Evolutionary conservation across 2,329 filamentous ascomycete species (phyloP).

Genomic region (Aspergillus novofumigatus): DNA sequence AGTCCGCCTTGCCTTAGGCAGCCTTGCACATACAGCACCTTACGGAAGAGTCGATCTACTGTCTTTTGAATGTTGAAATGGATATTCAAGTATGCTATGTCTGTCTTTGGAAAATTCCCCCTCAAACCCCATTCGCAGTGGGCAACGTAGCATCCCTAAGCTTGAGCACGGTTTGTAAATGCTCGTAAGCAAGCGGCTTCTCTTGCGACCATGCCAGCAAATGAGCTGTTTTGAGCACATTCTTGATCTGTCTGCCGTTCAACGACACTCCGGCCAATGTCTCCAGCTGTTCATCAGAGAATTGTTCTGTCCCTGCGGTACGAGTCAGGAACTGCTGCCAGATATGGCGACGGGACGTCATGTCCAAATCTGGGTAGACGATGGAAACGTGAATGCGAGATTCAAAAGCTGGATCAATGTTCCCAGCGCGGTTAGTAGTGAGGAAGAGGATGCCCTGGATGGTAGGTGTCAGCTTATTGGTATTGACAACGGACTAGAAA

Average conservation of each 20-base stretch:
- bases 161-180: conserved; percentile 18
- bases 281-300: conserved; percentile 22
- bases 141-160: conserved; percentile 2
- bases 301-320: conserved; percentile 12
- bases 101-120: not conserved
- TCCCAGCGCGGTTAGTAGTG: conserved; percentile 43
- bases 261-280: conserved; percentile 18
- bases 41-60: not conserved
- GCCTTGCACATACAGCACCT: no score
- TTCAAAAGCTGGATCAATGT: conserved; percentile 45
- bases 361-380: conserved; percentile 39
- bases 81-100: not conserved
- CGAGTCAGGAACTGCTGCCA: conserved; percentile 44
- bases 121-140: not conserved
- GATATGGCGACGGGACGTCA: conserved; percentile 33
- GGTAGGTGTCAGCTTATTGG: conserved; percentile 31
- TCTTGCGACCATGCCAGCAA: conserved; percentile 32
- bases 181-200: conserved; percentile 14
- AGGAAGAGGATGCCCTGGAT: conserved; percentile 44
- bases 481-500: not conserved
- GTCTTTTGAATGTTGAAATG: not conserved
- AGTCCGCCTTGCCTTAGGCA: no score
- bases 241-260: conserved; percentile 43
- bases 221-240: conserved; percentile 41
- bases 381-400: conserved; percentile 41